phyloP scores from a whole-genome alignment of 2,329 filamentous ascomycete species.

The Orbilia brochopaga region DNA sequence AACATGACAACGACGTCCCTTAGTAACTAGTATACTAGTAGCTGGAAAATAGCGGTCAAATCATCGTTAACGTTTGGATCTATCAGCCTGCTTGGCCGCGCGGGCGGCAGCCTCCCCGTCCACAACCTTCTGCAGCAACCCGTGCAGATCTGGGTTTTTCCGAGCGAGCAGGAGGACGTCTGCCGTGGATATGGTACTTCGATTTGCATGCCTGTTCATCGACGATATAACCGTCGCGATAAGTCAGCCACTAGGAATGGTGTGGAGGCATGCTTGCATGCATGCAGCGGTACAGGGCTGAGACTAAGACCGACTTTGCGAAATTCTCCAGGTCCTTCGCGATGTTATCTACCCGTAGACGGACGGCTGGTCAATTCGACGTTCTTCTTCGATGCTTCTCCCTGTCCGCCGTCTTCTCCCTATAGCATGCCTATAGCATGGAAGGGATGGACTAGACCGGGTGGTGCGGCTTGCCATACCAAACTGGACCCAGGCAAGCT shows the following conservation, averaged over 20 bases:
- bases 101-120: constrained; percentile 65
- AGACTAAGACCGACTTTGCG: constrained; percentile 61
- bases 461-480: constrained; percentile 62
- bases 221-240: too few species aligned
- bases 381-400: not conserved
- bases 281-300: not conserved
- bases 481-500: constrained; percentile 86
- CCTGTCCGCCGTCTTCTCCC: too few species aligned
- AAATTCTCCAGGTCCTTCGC: constrained; percentile 70
- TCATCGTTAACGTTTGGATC: constrained; percentile 33
- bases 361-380: constrained; percentile 13
- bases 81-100: constrained; percentile 42
- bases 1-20: too few species aligned
- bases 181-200: constrained; percentile 78
- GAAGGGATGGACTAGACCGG: constrained; percentile 28
- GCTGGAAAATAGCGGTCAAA: not conserved
- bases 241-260: too few species aligned
- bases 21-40: too few species aligned
- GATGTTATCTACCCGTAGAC: constrained; percentile 60
- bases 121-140: constrained; percentile 73
- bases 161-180: constrained; percentile 87
- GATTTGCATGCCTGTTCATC: constrained; percentile 79
- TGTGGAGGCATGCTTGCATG: not conserved
- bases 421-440: too few species aligned
- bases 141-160: constrained; percentile 82